Base-by-base conservation (phyloP, 768 basidiomycete species). In the Tricholoma bakamatsutake region DNA sequence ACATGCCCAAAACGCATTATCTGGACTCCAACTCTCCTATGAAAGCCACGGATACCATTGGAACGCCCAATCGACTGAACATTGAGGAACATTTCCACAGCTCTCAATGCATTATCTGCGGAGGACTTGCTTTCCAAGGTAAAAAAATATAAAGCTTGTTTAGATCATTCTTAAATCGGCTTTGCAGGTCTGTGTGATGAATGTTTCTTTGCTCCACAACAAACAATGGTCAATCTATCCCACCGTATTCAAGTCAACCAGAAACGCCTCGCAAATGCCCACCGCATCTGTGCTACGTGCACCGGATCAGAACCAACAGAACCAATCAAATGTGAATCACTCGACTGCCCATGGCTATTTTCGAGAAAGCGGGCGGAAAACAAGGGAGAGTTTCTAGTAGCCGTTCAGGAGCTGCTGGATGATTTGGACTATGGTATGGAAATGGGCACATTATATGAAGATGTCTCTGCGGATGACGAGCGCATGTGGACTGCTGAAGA, bases 311-410 rank as follows among this genome's bases (percentile, higher is more conserved):
- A 84, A 2, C 69, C 75, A 4, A 71, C 69, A 11, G 90, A 92
- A 54, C 76, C 79, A 0, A 79, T 85, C 46, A 68, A 79, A 33
- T 98, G 95, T 69, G 84, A 88, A 63, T 92, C 90, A 7, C 72
- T 90, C 46, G 93, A 97, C 64, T 98, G 95, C 66, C 80, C 87
- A 0, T 88, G 90, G 83, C 68, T 93, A 33, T 97, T 83, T 61
- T 80, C 85, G 30, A 76, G 91, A 34, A 81, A 79, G 57, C 85
- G 82, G 61, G 74, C 78, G 5, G 83, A 86, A 50, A 66, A 66
- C 24, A 72, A 71, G 52, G 61, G 71, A 45, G 72, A 73, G 34
- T 69, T 73, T 53, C 59, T 75, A 27, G 66, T 63, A 12, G 59
- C 68, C n/a, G 65, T 75, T 35, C 54, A 67, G 47, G 69, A 71